Evolutionary conservation across 179 eudicot species (phyloP).

Genomic region (Silene noctiflora): DNA sequence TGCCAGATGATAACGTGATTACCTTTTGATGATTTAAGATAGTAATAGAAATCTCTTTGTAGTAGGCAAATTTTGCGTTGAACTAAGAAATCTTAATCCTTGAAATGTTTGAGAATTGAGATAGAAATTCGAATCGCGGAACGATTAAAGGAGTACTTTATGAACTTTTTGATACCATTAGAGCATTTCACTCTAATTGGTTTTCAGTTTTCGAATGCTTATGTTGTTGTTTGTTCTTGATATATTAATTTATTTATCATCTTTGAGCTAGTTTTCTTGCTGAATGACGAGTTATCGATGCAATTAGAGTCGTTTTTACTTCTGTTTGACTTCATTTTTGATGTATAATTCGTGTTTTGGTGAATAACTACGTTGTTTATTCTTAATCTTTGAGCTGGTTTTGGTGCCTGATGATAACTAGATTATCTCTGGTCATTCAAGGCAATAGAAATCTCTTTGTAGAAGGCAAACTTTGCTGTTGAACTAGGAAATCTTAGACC

Average conservation of each 20-base stretch:
- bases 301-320: background rate
- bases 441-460: background rate
- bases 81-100: background rate
- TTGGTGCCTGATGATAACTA: no score
- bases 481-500: background rate
- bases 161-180: no score
- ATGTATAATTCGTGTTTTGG: background rate
- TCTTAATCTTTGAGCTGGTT: background rate
- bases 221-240: no score
- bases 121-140: background rate
- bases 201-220: no score
- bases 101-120: background rate
- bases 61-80: background rate
- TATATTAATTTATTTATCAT: background rate
- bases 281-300: background rate
- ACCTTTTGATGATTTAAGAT: background rate
- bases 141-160: background rate
- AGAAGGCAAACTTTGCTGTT: background rate
- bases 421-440: background rate
- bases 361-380: background rate
- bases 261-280: background rate
- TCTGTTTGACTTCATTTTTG: background rate
- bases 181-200: no score
- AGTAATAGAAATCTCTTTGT: background rate
- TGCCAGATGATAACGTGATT: no score